Evolutionary conservation across 1,139 yeast species (phyloP), one percentile per base, ranked within the genome.

Genomic region (Suhomyces guaymorum): DNA sequence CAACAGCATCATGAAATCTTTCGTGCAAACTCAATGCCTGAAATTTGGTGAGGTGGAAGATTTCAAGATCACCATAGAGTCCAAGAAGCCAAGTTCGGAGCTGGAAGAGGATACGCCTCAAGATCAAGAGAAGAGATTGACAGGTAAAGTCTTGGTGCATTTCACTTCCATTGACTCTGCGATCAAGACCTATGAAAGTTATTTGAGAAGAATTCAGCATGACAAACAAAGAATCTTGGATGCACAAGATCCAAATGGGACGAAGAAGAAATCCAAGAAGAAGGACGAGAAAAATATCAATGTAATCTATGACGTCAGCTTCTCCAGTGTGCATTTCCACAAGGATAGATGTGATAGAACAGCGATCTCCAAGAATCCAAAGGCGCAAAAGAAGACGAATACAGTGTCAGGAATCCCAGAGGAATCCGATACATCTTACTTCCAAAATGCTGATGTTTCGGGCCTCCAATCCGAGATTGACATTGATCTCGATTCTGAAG

Each of bases 81-180:
- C 19, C 2, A 26, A 28, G 8, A 12, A 18, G 3, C n/a, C 17
- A n/a, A 23, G 24, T 4, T 4, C 19, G 8, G n/a, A n/a, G n/a
- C n/a, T n/a, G n/a, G n/a, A n/a, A n/a, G 33, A 26, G 9, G 19
- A 20, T 6, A 21, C n/a, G 6, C 10, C 13, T 7, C n/a, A 25
- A 7, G 32, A 23, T 10, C 24, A 20, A 5, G 43, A 39, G 16
- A 21, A 26, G 4, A 32, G 49, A 28, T 15, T 33, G 15, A 23
- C 30, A 25, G 56, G 38, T 3, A 46, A 43, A 29, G 51, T 48
- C 5, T 32, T 51, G 18, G 52, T 64, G 10, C 75, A 70, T 46
- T 70, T 62, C 39, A 61, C 64, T 11, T 61, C 71, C 2, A 67
- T 70, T 15, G 75, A 69, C 40, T 46, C 70, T 4, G 66, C 71